Percentiles rank a stretch among this genome's conserved stretches.
Conservation (phyloP, 1,284 basidiomycete species). For the Apiotrichum montevideense region DNA sequence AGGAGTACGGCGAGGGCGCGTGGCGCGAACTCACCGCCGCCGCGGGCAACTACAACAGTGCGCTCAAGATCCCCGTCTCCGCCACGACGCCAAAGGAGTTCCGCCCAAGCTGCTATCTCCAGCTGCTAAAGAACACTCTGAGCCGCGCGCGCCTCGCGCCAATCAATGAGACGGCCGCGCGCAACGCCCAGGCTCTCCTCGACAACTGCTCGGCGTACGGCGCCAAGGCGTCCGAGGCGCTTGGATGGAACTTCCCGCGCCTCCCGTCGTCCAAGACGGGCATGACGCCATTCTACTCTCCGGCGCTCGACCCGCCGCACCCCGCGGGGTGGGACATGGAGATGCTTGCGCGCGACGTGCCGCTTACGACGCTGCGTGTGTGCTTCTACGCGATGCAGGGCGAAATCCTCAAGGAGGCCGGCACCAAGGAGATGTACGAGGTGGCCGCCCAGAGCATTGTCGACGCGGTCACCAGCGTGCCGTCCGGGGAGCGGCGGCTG, state of each 20-base stretch:
- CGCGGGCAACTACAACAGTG: constrained; percentile 26
- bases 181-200: constrained; percentile 33
- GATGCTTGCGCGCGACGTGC: constrained; percentile 26
- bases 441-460: constrained; percentile 10
- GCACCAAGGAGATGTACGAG: constrained; percentile 14
- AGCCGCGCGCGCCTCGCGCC: constrained; percentile 27
- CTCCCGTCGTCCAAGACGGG: constrained; percentile 11
- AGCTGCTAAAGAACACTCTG: constrained; percentile 29
- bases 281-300: constrained; percentile 6
- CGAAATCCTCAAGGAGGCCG: neutral
- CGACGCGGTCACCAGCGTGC: constrained; percentile 6
- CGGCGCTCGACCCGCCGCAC: constrained; percentile 20
- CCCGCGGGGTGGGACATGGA: constrained; percentile 41
- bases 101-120: constrained; percentile 30
- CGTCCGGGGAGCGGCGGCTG: constrained; percentile 12
- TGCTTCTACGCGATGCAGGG: constrained; percentile 19
- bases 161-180: constrained; percentile 33
- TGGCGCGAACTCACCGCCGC: constrained; percentile 36
- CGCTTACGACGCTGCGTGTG: constrained; percentile 22
- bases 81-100: constrained; percentile 30
- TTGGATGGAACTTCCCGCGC: constrained; percentile 29
- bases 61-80: constrained; percentile 27
- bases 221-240: constrained; percentile 24
- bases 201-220: constrained; percentile 40
- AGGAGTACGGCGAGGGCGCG: constrained; percentile 20